Conservation (phyloP, 371 early-diverging fungal species). For the Mucor lusitanicus region DNA sequence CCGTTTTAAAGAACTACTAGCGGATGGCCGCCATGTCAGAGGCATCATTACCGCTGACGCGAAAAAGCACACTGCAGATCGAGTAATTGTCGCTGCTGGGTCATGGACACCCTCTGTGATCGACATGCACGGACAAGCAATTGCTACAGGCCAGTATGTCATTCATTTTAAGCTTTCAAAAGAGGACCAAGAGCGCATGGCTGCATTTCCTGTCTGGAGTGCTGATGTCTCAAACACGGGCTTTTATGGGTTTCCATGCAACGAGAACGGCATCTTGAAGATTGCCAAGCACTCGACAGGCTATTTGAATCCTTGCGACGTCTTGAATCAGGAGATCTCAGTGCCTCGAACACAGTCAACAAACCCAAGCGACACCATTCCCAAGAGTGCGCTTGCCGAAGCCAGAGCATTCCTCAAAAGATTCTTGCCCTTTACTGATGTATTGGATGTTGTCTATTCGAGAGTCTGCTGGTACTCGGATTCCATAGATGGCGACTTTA, state of each 20-base stretch:
- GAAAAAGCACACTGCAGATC: constrained; percentile 28
- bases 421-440: constrained; percentile 32
- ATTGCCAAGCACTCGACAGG: constrained; percentile 49
- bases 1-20: constrained; percentile 13
- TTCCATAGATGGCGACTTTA: constrained; percentile 42
- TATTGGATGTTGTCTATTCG: constrained; percentile 28
- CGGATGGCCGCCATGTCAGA: constrained; percentile 17
- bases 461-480: constrained; percentile 49
- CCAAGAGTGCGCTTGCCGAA: constrained; percentile 26
- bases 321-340: constrained; percentile 19
- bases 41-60: constrained; percentile 51
- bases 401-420: constrained; percentile 29
- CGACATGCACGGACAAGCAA: constrained; percentile 30
- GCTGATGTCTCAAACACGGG: constrained; percentile 47
- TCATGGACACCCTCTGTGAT: constrained; percentile 56
- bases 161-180: constrained; percentile 39
- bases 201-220: constrained; percentile 45
- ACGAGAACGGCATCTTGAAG: constrained; percentile 39
- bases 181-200: background rate
- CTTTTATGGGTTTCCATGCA: constrained; percentile 51
- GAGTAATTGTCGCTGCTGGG: constrained; percentile 54
- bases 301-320: constrained; percentile 29
- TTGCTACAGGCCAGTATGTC: constrained; percentile 55
- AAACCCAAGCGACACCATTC: constrained; percentile 37
- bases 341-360: constrained; percentile 41